A percentile compares a stretch with the other conserved stretches of the same genome.
Conservation (phyloP, 2,329 filamentous ascomycete genomes). For the Helotiales sp. region DNA sequence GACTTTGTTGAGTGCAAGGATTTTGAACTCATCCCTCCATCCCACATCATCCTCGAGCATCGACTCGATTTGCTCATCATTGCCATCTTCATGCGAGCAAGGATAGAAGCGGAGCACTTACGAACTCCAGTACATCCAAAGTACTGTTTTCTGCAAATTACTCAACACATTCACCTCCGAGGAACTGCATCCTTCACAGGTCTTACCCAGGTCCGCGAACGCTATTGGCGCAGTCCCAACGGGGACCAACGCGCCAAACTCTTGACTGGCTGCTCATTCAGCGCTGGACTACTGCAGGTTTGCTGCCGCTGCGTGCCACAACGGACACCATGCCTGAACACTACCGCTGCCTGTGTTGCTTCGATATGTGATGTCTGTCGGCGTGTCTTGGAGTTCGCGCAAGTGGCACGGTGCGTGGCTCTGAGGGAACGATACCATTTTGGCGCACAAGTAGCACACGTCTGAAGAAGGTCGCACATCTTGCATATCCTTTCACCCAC, state of each 20-base stretch:
- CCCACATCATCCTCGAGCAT: constrained; percentile 20
- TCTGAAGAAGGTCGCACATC: neutral
- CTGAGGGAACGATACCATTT: neutral
- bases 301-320: constrained; percentile 1
- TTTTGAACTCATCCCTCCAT: constrained; percentile 4
- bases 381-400: neutral
- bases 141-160: constrained; percentile 11
- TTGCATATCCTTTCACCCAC: neutral
- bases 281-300: constrained; percentile 3
- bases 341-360: constrained; percentile 5
- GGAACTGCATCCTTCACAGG: constrained; percentile 8
- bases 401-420: neutral
- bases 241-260: constrained; percentile 18
- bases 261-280: constrained; percentile 14
- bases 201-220: constrained; percentile 10
- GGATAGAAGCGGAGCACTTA: constrained; percentile 19
- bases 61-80: constrained; percentile 18
- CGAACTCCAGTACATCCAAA: constrained; percentile 10
- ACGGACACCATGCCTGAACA: constrained; percentile 14
- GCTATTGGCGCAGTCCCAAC: constrained; percentile 14
- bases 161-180: constrained; percentile 10
- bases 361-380: neutral
- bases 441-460: neutral
- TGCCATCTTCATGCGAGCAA: constrained; percentile 22
- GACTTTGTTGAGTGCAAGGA: constrained; percentile 19